phyloP scores from a whole-genome alignment of 1,284 basidiomycete genomes.

The Papiliotrema flavescens region DNA sequence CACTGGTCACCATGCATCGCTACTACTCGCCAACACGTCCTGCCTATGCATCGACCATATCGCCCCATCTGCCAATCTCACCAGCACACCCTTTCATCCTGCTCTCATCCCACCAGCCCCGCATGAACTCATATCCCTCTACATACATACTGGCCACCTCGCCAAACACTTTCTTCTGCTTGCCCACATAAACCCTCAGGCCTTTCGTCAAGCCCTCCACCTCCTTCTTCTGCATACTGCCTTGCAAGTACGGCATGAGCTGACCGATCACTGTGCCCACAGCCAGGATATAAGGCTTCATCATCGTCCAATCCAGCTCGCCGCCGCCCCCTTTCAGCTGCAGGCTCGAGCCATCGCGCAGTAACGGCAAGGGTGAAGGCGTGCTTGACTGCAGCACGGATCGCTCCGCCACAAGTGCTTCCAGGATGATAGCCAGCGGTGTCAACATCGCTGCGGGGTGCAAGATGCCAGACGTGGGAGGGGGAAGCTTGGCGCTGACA shows the following conservation, averaged over 20 bases:
- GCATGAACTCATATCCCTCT: conserved; percentile 30
- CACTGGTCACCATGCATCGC: too few species aligned
- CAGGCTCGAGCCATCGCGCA: conserved; percentile 13
- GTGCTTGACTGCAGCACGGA: conserved; percentile 9
- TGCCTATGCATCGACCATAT: conserved; percentile 23
- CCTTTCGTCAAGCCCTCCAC: conserved; percentile 18
- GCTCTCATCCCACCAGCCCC: conserved; percentile 34
- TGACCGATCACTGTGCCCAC: conserved; percentile 16
- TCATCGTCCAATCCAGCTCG: conserved; percentile 27
- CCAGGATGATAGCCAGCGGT: conserved; percentile 28
- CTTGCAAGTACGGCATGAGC: conserved; percentile 17
- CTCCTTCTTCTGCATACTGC: conserved; percentile 5
- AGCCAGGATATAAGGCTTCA: conserved; percentile 17
- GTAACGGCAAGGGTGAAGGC: conserved; percentile 10
- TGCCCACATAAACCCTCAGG: conserved; percentile 27
- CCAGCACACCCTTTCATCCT: conserved; percentile 28
- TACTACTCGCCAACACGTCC: not conserved
- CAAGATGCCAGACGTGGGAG: conserved; percentile 11
- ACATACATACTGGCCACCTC: conserved; percentile 33
- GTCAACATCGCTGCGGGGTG: conserved; percentile 22
- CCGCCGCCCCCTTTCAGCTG: conserved; percentile 9
- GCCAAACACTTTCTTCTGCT: conserved; percentile 39
- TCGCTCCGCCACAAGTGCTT: conserved; percentile 30
- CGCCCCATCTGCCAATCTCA: conserved; percentile 34
- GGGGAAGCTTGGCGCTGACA: conserved; percentile 3